Conservation (phyloP, 257 asterid species). For the Anisodus tanguticus region DNA sequence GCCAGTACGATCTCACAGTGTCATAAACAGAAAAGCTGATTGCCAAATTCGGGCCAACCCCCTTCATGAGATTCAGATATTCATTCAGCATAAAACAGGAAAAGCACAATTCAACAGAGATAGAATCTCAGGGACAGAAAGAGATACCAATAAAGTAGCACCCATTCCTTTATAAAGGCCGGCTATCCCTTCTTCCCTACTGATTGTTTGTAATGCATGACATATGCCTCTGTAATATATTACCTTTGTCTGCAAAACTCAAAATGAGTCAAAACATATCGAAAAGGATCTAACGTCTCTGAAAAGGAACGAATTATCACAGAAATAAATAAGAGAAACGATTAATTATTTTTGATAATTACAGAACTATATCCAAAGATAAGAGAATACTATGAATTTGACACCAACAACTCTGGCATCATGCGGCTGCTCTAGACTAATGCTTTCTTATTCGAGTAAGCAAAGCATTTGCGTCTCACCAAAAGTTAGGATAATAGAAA, state of each 20-base stretch:
- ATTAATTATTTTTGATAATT: background rate
- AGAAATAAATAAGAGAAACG: constrained; percentile 25
- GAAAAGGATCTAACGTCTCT: constrained; percentile 5
- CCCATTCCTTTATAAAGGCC: constrained; percentile 91
- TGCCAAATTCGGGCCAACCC: constrained; percentile 85
- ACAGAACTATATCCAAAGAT: background rate
- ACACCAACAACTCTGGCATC: background rate
- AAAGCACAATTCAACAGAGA: constrained; percentile 6
- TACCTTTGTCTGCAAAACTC: constrained; percentile 63
- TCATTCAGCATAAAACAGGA: constrained; percentile 36
- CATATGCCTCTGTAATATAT: constrained; percentile 72
- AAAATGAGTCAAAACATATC: constrained; percentile 30
- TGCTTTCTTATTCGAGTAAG: background rate
- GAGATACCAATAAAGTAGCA: constrained; percentile 74
- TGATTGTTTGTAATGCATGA: constrained; percentile 70
- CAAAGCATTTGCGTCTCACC: background rate
- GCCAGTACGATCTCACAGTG: constrained; percentile 72
- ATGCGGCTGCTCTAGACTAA: background rate
- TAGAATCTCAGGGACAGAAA: constrained; percentile 14
- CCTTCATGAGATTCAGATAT: constrained; percentile 50
- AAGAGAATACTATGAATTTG: background rate
- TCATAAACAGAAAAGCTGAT: constrained; percentile 87
- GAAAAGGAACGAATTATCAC: constrained; percentile 23
- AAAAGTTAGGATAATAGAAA: background rate
- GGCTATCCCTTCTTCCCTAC: constrained; percentile 72